Conservation (phyloP, 169 alveolate genomes). For the Plasmodium inui region DNA sequence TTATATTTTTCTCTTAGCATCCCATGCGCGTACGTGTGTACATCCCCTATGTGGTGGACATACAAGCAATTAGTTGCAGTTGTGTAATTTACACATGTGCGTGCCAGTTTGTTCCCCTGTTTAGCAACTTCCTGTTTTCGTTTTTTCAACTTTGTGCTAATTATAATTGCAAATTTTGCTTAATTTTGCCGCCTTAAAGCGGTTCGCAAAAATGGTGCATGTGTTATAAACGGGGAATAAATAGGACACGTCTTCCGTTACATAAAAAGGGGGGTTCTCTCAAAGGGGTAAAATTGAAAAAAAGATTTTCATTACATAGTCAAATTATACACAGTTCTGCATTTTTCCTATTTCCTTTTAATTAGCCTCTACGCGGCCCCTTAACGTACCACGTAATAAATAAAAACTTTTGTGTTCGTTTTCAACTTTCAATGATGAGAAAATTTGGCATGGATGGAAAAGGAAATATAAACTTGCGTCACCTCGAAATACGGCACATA, state of each 20-base stretch:
- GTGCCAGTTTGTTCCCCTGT: not conserved
- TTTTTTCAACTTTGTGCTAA: not conserved
- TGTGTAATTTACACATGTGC: constrained; percentile 5
- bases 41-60: not conserved
- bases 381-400: not conserved
- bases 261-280: not conserved
- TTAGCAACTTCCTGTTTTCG: not conserved
- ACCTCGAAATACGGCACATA: not conserved
- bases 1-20: not conserved
- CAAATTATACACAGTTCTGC: not conserved
- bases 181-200: not conserved
- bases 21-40: not conserved
- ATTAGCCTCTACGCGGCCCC: not conserved
- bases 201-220: not conserved
- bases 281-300: not conserved
- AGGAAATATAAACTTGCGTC: not conserved
- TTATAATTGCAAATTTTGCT: not conserved
- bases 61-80: not conserved
- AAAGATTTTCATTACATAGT: not conserved
- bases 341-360: not conserved
- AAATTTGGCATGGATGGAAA: not conserved
- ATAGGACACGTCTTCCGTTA: not conserved
- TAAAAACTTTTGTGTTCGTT: not conserved
- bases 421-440: not conserved
- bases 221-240: not conserved